Evolutionary conservation across 208 protist species (phyloP), one percentile per base, ranked within the genome.

Genomic region (Crithidia acanthocephali): DNA sequence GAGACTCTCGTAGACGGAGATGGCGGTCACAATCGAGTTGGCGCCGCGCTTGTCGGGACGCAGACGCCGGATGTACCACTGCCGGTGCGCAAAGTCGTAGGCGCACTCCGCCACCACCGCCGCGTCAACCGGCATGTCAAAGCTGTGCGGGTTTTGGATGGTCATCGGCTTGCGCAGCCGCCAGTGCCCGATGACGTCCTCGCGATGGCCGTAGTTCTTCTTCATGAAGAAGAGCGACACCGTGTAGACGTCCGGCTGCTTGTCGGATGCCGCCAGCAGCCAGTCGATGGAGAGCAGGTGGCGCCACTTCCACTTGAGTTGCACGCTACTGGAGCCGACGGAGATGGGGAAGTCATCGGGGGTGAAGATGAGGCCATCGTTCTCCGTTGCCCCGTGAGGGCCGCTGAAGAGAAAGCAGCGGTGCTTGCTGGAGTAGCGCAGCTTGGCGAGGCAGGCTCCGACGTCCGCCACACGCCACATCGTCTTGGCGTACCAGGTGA

Each of bases 221-320:
- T 95, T 92, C 22, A 78, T 60, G 30, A 93, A 92, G 70, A 87
- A 90, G n/a, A 88, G 68, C 25, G 77, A 85, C 15, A 89, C 81
- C 8, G 73, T 53, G 72, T 87, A 89, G 35, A 76, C 30, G 56
- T 79, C 72, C 0, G 66, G 50, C 23, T 60, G 33, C 40, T 79
- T 74, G 45, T 70, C 70, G 15, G 73, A 59, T 9, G 78, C 80
- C 25, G 48, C 72, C 47, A 78, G 23, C 63, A 82, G 78, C 84
- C 82, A 95, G 69, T 95, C 90, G 20, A 95, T 85, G 28, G 90
- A 93, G 25, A 95, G 75, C 42, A 88, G 76, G 22, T 77, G 72
- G 32, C 65, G 83, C 87, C 90, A 95, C 72, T 95, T 95, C 90
- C 90, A 95, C 76, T 95, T 95, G 35, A 93, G 32, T 64, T 95